phyloP scores from a whole-genome alignment of 176 grass and related monocot species.

The barley (Hordeum vulgare) region MorexV3_pseudomolecules_assembly NC_058520.1:596374782-596375281 shows the following conservation, averaged over 20 bases:
- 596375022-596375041: too few relatives aligned
- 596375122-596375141: neutral
- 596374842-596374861: neutral
- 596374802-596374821: too few relatives aligned
- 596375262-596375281: neutral
- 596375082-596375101: too few relatives aligned
- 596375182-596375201: neutral
- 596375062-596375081: too few relatives aligned
- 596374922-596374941: neutral
- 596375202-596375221: neutral
- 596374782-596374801: too few relatives aligned
- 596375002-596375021: too few relatives aligned
- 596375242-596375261: neutral
- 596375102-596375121: too few relatives aligned
- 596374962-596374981: neutral
- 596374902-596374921: neutral
- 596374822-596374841: too few relatives aligned
- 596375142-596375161: neutral
- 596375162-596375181: constrained; percentile 18
- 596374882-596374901: neutral
- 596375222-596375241: neutral
- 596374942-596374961: neutral
- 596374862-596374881: neutral
- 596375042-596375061: too few relatives aligned
- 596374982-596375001: neutral